Evolutionary conservation across 345 rosid species (phyloP).

Genomic region (Eucalyptus marginata): DNA sequence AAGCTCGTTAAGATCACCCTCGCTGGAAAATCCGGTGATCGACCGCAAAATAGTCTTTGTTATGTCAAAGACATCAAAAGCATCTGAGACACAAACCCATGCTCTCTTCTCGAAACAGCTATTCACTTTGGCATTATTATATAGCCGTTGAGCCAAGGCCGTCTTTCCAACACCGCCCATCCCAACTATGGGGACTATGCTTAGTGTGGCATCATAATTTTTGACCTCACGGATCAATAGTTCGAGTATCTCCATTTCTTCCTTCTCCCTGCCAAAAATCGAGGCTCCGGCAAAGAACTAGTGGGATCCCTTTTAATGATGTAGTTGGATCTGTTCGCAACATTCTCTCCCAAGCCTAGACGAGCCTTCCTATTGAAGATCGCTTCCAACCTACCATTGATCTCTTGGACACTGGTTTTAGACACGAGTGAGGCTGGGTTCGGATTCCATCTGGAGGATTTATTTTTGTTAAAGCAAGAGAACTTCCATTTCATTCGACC

Average conservation of each 20-base stretch:
- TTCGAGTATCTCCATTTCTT: not conserved
- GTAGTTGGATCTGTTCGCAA: no score
- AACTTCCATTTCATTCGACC: no score
- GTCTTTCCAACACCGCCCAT: not conserved
- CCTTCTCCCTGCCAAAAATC: not conserved
- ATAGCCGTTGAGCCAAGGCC: not conserved
- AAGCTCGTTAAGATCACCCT: accelerated
- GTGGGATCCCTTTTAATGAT: no score
- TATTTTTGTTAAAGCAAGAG: no score
- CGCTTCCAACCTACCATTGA: no score
- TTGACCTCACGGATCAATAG: not conserved
- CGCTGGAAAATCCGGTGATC: accelerated
- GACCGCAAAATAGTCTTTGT: not conserved
- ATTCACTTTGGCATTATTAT: not conserved
- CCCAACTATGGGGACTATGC: not conserved
- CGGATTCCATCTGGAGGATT: no score
- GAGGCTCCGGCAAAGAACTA: no score
- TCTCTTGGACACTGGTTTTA: no score
- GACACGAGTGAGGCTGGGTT: no score
- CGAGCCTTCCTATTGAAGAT: no score
- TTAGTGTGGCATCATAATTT: accelerated
- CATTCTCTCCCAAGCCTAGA: no score
- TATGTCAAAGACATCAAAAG: not conserved
- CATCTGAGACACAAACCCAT: not conserved
- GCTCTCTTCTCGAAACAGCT: accelerated